Base-by-base conservation (phyloP, 129 eudicot genomes). In the Centella asiatica region DNA sequence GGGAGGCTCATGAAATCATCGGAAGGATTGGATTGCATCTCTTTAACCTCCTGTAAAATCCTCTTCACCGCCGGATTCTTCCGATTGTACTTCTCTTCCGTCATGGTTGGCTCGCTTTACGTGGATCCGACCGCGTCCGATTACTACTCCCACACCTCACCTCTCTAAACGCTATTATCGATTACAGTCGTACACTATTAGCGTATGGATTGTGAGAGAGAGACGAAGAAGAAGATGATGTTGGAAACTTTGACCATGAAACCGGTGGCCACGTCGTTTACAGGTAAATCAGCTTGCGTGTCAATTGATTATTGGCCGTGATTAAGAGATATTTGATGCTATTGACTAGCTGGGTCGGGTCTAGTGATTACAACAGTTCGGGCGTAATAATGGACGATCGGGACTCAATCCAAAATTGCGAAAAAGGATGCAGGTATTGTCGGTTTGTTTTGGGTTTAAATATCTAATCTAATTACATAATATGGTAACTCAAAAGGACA, bases 21-120 rank as follows among this genome's bases (percentile, higher is more conserved):
- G 46, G 94, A 84, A 62, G 98, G 98, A 47, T 90, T 84, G 0
- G 98, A 87, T 82, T 90, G 98, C 98, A 90, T 87, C 85, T 90
- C 95, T 63, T 90, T 90, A 22, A 90, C 76, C 83, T 90, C 98
- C 78, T 90, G 95, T 34, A 90, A 74, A 64, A 90, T 90, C 78
- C 98, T 78, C 78, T 90, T 90, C 40, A 90, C 95, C 47, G 94
- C 87, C 20, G 95, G 95, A 66, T 87, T 90, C 79, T 90, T 90
- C 77, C 74, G 76, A 37, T 90, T 90, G 69, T 87, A 90, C 77
- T 79, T 90, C 13, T 90, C 98, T 0, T 48, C 58, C 69, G 58
- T 45, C 69, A 65, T 65, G 0, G 32, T 22, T 5, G 19, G 4
- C 39, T 34, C 62, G 2, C 42, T n/a, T 55, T 4, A 12, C 14